These are phyloP conservation scores for Vinca minor DNA, from an alignment of 257 asterid genomes.

Conservation along the genomic window DNA sequence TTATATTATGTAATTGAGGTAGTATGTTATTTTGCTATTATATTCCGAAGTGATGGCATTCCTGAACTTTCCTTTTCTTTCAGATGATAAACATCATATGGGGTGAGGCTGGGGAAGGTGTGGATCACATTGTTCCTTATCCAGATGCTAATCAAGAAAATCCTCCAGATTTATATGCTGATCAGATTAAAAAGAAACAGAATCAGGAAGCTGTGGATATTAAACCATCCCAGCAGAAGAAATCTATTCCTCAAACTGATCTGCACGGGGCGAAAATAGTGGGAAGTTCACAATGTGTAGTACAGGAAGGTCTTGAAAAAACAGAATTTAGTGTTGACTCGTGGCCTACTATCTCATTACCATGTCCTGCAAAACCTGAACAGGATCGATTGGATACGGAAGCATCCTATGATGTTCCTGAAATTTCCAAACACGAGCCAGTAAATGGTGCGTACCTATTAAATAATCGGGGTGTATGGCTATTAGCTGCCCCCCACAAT, in stretches of 20 bases:
- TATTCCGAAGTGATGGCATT: slow-evolving; percentile 7
- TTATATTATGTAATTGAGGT: neutral
- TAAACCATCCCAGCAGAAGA: slow-evolving; percentile 36
- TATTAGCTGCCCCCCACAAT: no score
- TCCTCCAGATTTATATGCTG: slow-evolving; percentile 31
- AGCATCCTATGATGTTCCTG: slow-evolving; percentile 24
- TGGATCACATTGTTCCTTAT: slow-evolving; percentile 83
- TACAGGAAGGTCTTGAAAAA: slow-evolving; percentile 22
- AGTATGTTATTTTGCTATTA: neutral
- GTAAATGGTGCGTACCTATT: slow-evolving; percentile 32
- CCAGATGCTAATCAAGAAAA: slow-evolving; percentile 49
- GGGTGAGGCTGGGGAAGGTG: slow-evolving; percentile 63
- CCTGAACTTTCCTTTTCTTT: slow-evolving; percentile 1
- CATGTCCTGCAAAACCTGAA: slow-evolving; percentile 30
- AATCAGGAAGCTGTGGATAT: slow-evolving; percentile 31
- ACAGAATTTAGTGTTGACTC: slow-evolving; percentile 29
- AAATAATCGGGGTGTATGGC: neutral
- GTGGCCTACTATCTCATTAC: slow-evolving; percentile 36
- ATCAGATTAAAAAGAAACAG: slow-evolving; percentile 41
- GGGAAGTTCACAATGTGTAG: slow-evolving; percentile 32
- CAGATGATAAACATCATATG: slow-evolving; percentile 77
- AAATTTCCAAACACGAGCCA: slow-evolving; percentile 23
- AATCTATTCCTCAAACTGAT: slow-evolving; percentile 29
- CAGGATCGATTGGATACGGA: slow-evolving; percentile 29
- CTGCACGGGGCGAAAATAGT: slow-evolving; percentile 24